These are phyloP conservation scores for Xylaria sp. DNA, from an alignment of 2,329 filamentous ascomycete genomes.

Conservation along the genomic window DNA sequence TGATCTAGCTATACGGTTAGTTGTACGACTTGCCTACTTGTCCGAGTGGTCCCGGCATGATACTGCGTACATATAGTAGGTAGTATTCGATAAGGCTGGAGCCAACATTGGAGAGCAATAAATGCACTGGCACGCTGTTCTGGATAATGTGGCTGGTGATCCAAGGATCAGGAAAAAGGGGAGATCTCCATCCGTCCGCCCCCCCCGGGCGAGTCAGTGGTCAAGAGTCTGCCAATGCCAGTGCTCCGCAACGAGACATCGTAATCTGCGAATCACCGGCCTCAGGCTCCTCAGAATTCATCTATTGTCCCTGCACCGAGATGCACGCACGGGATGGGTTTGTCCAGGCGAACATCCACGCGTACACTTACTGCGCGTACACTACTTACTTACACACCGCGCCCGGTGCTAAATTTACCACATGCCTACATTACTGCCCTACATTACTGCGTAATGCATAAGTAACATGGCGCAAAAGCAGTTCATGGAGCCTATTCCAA, in stretches of 20 bases:
- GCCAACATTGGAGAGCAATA: neutral
- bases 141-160: constrained; percentile 35
- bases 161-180: constrained; percentile 9
- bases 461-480: neutral
- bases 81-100: constrained; percentile 22
- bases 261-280: constrained; percentile 36
- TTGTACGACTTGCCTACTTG: neutral
- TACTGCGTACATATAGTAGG: too few species aligned
- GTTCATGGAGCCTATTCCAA: constrained; percentile 28
- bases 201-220: constrained; percentile 24
- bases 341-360: neutral
- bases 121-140: neutral
- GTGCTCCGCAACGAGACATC: constrained; percentile 29
- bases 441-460: too few species aligned
- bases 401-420: constrained; percentile 5
- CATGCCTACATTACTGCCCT: too few species aligned
- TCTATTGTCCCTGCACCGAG: constrained; percentile 30
- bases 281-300: constrained; percentile 31
- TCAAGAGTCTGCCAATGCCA: constrained; percentile 18
- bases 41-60: neutral
- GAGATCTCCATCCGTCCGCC: constrained; percentile 26
- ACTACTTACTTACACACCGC: neutral
- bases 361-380: neutral
- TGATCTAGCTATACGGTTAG: neutral
- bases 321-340: constrained; percentile 33